Percentiles rank a stretch among this genome's conserved stretches.
phyloP scores from a whole-genome alignment of 805 yeast species.

The Ogataea minuta region DNA sequence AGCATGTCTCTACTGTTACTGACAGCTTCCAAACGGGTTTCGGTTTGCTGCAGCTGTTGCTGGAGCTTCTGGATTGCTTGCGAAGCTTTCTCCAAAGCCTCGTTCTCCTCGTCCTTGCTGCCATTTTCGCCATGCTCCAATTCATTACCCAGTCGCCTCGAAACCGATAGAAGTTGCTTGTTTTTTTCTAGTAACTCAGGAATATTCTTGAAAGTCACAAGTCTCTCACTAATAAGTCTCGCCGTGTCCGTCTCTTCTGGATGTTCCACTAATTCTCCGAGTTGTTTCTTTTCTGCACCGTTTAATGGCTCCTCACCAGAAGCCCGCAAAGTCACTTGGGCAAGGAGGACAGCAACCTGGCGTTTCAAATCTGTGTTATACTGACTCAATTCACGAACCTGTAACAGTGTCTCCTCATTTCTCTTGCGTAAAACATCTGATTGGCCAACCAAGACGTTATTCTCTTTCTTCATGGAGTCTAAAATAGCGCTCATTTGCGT shows the following conservation, averaged over 20 bases:
- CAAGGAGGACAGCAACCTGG: constrained; percentile 74
- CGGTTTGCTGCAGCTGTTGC: constrained; percentile 52
- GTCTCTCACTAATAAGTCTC: constrained; percentile 63
- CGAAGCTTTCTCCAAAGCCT: constrained; percentile 45
- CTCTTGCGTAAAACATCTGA: constrained; percentile 29
- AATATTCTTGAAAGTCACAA: constrained; percentile 66
- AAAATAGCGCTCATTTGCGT: constrained; percentile 52
- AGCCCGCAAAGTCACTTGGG: constrained; percentile 59
- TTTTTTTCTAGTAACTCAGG: constrained; percentile 72
- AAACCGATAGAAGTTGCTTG: constrained; percentile 63
- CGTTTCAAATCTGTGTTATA: constrained; percentile 73
- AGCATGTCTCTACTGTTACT: constrained; percentile 70
- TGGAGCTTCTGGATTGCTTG: constrained; percentile 65
- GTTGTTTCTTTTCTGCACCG: constrained; percentile 59
- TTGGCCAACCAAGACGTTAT: constrained; percentile 19
- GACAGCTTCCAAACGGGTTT: constrained; percentile 50
- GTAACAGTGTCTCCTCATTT: constrained; percentile 44
- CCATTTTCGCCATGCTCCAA: constrained; percentile 63
- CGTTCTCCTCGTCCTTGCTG: constrained; percentile 40
- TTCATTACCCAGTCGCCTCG: constrained; percentile 68
- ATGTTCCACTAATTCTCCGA: constrained; percentile 50
- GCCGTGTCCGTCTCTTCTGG: constrained; percentile 62
- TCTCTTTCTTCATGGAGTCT: constrained; percentile 52
- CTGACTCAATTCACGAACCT: constrained; percentile 47
- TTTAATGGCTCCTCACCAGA: constrained; percentile 61